These are phyloP conservation scores for Mortierella alpina DNA, from an alignment of 192 early-diverging fungal genomes.

Conservation along the genomic window DNA sequence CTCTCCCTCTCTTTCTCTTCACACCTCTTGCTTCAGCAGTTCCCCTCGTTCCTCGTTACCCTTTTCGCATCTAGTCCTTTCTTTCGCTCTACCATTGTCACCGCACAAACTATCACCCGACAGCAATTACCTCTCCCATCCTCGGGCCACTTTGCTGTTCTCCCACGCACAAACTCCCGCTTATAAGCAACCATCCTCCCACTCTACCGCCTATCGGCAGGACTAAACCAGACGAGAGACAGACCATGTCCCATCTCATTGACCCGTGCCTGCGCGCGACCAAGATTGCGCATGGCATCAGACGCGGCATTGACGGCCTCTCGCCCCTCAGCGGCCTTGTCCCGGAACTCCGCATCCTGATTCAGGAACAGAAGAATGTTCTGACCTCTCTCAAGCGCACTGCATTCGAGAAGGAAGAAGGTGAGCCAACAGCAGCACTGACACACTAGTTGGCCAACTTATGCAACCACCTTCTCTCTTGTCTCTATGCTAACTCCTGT, in stretches of 20 bases:
- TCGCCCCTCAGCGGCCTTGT: conserved; percentile 51
- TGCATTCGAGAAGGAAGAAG: conserved; percentile 52
- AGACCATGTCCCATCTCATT: conserved; percentile 37
- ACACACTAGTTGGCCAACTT: background rate
- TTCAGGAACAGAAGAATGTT: conserved; percentile 53
- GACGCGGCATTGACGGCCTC: conserved; percentile 48
- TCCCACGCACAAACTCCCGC: too few species aligned
- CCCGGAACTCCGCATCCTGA: conserved; percentile 45
- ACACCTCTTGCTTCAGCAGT: background rate
- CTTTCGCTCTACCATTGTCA: too few species aligned
- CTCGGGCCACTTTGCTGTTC: too few species aligned
- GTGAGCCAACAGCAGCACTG: background rate
- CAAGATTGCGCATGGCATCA: conserved; percentile 50
- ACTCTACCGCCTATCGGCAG: background rate
- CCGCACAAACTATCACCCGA: too few species aligned
- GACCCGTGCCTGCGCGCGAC: conserved; percentile 51
- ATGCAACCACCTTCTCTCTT: background rate
- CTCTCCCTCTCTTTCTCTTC: too few species aligned
- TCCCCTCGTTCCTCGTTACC: too few species aligned
- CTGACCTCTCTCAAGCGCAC: conserved; percentile 42
- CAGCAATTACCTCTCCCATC: too few species aligned
- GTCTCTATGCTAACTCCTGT: background rate
- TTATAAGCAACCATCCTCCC: too few species aligned
- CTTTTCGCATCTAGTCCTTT: too few species aligned
- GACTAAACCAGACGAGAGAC: background rate